Percentiles rank a stretch among this genome's conserved stretches.
Conservation (phyloP, 306 rosid genomes). For the Cucumis melo region DNA sequence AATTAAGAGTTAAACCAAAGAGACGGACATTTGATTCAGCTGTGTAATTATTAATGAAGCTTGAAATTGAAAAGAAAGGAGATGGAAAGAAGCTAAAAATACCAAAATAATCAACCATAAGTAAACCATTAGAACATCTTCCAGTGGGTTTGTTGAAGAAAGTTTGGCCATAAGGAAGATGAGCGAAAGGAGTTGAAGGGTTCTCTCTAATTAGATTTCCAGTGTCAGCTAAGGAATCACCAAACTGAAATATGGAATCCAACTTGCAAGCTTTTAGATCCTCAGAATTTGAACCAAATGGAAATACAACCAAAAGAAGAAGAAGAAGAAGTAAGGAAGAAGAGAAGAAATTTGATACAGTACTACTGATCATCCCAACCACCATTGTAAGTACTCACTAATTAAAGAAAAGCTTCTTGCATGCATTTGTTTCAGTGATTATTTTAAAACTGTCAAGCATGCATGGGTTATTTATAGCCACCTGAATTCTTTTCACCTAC, state of each 20-base stretch:
- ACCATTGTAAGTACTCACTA: not conserved
- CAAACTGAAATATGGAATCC: slow-evolving; percentile 8
- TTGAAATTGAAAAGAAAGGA: not conserved
- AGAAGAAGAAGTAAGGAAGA: not conserved
- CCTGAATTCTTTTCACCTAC: not conserved
- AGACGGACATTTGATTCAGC: no score
- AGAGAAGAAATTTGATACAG: not conserved
- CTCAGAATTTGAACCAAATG: not conserved
- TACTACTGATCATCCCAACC: not conserved
- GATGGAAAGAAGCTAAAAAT: not conserved
- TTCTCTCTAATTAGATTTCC: slow-evolving; percentile 8
- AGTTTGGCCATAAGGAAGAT: slow-evolving; percentile 10
- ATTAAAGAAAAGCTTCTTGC: not conserved
- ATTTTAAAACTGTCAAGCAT: not conserved
- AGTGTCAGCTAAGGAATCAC: slow-evolving; percentile 9
- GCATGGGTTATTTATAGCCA: not conserved
- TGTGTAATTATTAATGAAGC: no score
- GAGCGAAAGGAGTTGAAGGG: not conserved
- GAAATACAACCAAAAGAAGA: not conserved
- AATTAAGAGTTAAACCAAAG: not conserved
- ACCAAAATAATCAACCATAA: slow-evolving; percentile 12
- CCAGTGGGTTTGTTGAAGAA: slow-evolving; percentile 13
- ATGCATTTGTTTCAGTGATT: not conserved
- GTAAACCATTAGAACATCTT: slow-evolving; percentile 12
- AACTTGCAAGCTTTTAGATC: slow-evolving; percentile 4